A percentile compares a stretch with the other conserved stretches of the same genome.
Conservation (phyloP, 2,329 filamentous ascomycete species). For the Paracoccidioides brasiliensis region DNA sequence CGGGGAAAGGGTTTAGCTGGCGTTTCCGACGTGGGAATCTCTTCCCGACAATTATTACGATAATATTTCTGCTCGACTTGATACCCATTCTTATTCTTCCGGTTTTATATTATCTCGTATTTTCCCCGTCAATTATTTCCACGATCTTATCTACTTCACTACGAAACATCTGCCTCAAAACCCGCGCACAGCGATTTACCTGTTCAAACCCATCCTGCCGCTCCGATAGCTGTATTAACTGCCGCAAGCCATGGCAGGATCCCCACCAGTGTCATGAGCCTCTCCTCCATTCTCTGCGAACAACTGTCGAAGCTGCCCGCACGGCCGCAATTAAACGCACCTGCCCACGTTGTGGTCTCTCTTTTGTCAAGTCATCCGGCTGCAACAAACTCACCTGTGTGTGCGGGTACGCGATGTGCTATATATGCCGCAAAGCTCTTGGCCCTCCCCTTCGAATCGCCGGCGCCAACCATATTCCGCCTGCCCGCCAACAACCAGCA, state of each 20-base stretch:
- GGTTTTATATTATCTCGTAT: conserved; percentile 42
- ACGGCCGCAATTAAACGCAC: conserved; percentile 90
- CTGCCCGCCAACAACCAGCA: background rate
- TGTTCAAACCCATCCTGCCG: conserved; percentile 59
- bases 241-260: conserved; percentile 71
- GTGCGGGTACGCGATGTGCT: conserved; percentile 97
- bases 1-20: conserved; percentile 39
- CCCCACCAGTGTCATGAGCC: conserved; percentile 85
- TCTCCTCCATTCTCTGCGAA: conserved; percentile 65
- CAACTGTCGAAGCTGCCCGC: conserved; percentile 83
- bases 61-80: conserved; percentile 30
- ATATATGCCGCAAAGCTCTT: conserved; percentile 69
- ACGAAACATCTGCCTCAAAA: conserved; percentile 53
- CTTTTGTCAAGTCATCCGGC: conserved; percentile 82
- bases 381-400: conserved; percentile 96
- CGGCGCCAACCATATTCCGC: background rate
- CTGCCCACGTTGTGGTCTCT: conserved; percentile 79
- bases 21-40: conserved; percentile 44
- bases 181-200: conserved; percentile 61
- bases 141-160: conserved; percentile 47
- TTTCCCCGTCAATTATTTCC: conserved; percentile 38
- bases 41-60: conserved; percentile 40
- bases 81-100: conserved; percentile 38
- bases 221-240: conserved; percentile 65
- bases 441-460: conserved; percentile 15